Conservation (phyloP, 768 basidiomycete genomes). For the Daedaleopsis sinensis region DNA sequence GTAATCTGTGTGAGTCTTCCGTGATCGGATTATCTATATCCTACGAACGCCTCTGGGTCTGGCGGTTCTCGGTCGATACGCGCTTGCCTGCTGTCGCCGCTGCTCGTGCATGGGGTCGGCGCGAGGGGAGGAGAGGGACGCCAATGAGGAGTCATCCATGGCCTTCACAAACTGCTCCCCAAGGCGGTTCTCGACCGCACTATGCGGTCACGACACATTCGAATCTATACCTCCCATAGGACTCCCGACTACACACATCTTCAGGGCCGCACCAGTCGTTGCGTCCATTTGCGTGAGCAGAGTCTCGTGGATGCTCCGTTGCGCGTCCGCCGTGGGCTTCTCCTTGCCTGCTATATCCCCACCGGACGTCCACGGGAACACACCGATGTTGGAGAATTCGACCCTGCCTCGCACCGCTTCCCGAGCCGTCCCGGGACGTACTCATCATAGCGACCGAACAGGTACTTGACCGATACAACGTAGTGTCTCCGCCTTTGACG, state of each 20-base stretch:
- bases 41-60: too few relatives aligned
- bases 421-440: constrained; percentile 35
- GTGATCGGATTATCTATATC: too few relatives aligned
- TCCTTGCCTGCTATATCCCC: too few relatives aligned
- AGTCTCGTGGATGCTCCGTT: constrained; percentile 24
- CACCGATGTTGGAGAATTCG: constrained; percentile 44
- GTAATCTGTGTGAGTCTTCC: too few relatives aligned
- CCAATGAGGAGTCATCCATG: too few relatives aligned
- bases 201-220: constrained; percentile 23
- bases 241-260: constrained; percentile 25
- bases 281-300: constrained; percentile 23
- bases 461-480: constrained; percentile 37
- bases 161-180: constrained; percentile 20
- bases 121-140: too few relatives aligned
- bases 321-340: background rate
- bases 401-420: constrained; percentile 36
- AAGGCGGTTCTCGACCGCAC: constrained; percentile 20
- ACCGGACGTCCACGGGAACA: constrained; percentile 19
- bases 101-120: too few relatives aligned
- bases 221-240: constrained; percentile 22
- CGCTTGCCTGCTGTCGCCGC: too few relatives aligned
- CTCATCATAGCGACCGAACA: constrained; percentile 35
- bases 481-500: constrained; percentile 22
- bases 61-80: too few relatives aligned
- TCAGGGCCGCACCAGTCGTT: constrained; percentile 20